These are phyloP conservation scores for Mrakia gelida DNA, from an alignment of 768 basidiomycete genomes.

Conservation along the genomic window DNA sequence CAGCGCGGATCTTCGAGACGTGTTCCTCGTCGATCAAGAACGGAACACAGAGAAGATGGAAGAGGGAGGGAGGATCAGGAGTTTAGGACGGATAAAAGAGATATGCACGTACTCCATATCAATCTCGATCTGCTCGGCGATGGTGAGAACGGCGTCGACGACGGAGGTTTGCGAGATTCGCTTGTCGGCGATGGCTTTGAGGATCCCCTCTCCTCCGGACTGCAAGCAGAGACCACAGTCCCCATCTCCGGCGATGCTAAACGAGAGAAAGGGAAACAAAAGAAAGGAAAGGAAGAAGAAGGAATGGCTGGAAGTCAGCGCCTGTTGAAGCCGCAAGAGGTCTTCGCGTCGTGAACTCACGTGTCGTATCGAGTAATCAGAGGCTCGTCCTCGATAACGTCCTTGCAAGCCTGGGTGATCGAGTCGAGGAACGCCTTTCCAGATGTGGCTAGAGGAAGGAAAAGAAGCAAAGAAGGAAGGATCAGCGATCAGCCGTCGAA, in stretches of 20 bases:
- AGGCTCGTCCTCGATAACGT: conserved; percentile 70
- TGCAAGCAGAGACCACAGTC: conserved; percentile 61
- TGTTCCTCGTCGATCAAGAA: no score
- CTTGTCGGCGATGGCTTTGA: conserved; percentile 29
- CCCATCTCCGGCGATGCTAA: conserved; percentile 73
- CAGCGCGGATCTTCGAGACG: neutral
- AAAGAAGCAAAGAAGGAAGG: conserved; percentile 30
- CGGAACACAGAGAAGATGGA: neutral
- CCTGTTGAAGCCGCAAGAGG: no score
- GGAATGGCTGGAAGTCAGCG: neutral
- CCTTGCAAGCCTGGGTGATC: conserved; percentile 60
- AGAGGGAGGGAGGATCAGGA: neutral
- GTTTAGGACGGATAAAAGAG: no score
- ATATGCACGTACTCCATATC: conserved; percentile 34
- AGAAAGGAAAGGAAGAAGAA: neutral
- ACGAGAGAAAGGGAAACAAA: neutral
- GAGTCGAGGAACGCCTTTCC: conserved; percentile 51
- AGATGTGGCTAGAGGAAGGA: conserved; percentile 44
- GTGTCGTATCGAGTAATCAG: conserved; percentile 89
- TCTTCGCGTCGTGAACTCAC: neutral
- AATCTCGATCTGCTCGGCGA: conserved; percentile 36
- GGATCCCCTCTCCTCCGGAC: conserved; percentile 53
- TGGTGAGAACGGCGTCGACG: conserved; percentile 34
- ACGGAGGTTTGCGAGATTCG: conserved; percentile 32
- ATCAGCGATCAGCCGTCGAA: conserved; percentile 39